phyloP scores from a whole-genome alignment of 2,329 filamentous ascomycete genomes.

The Xylaria sp. region DNA sequence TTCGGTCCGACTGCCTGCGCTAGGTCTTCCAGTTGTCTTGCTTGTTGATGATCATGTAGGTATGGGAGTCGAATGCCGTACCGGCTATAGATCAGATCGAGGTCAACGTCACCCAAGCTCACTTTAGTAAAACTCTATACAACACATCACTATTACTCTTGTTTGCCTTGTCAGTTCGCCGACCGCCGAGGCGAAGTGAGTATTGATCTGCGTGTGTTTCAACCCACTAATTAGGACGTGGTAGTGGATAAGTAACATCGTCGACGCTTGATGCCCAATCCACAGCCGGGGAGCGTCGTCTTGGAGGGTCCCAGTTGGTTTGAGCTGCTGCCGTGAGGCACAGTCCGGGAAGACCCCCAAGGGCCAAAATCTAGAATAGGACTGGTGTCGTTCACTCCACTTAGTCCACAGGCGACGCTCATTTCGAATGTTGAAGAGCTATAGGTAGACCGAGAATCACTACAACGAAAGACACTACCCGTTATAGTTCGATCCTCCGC shows the following conservation, averaged over 20 bases:
- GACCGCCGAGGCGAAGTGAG: conserved; percentile 27
- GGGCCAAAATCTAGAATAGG: conserved; percentile 18
- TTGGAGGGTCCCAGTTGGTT: conserved; percentile 7
- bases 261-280: conserved; percentile 16
- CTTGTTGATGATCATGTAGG: conserved; percentile 10
- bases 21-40: conserved; percentile 15
- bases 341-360: conserved; percentile 26
- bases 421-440: conserved; percentile 5
- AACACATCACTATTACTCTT: conserved; percentile 18
- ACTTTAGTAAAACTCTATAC: conserved; percentile 11
- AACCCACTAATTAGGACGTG: conserved; percentile 13
- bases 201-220: conserved; percentile 15
- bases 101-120: conserved; percentile 10
- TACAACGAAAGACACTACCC: not conserved
- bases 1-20: conserved; percentile 31
- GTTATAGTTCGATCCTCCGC: conserved; percentile 21
- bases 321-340: conserved; percentile 24
- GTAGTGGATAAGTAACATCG: conserved; percentile 11
- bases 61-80: conserved; percentile 8
- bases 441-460: conserved; percentile 8
- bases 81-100: conserved; percentile 16
- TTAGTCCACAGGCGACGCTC: not conserved
- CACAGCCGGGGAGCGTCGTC: conserved; percentile 28
- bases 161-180: conserved; percentile 5
- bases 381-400: conserved; percentile 16